phyloP scores from a whole-genome alignment of 1,139 yeast genomes.

The Meyerozyma carpophila region DNA sequence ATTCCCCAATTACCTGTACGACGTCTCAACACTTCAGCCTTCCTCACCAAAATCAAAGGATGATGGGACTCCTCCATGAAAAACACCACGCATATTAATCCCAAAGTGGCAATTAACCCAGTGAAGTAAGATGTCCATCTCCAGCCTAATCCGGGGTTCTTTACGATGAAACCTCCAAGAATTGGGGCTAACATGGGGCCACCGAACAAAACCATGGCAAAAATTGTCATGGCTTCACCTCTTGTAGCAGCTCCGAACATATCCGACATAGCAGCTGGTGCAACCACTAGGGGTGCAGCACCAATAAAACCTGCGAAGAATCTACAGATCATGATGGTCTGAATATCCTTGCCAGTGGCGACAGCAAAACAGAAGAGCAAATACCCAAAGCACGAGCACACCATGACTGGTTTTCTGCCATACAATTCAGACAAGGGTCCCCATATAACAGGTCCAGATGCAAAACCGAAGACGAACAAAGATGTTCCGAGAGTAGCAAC shows the following conservation, averaged over 20 bases:
- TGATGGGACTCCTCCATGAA: slow-evolving; percentile 46
- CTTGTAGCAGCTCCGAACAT: slow-evolving; percentile 55
- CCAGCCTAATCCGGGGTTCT: slow-evolving; percentile 39
- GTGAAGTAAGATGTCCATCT: slow-evolving; percentile 55
- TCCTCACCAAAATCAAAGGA: slow-evolving; percentile 47
- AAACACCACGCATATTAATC: slow-evolving; percentile 25
- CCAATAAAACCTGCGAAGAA: slow-evolving; percentile 75
- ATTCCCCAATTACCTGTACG: slow-evolving; percentile 69
- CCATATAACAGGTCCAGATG: slow-evolving; percentile 76
- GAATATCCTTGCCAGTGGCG: slow-evolving; percentile 69
- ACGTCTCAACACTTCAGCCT: slow-evolving; percentile 58
- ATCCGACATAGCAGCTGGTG: slow-evolving; percentile 81
- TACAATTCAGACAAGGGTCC: slow-evolving; percentile 76
- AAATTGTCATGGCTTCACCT: slow-evolving; percentile 66
- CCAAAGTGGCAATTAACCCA: slow-evolving; percentile 41
- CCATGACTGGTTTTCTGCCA: slow-evolving; percentile 60
- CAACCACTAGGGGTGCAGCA: slow-evolving; percentile 77
- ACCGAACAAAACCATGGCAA: slow-evolving; percentile 61
- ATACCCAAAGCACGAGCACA: slow-evolving; percentile 51
- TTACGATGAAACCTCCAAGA: slow-evolving; percentile 34
- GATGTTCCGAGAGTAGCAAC: slow-evolving; percentile 65
- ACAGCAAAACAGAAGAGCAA: slow-evolving; percentile 61
- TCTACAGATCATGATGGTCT: slow-evolving; percentile 66
- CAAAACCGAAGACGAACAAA: slow-evolving; percentile 74
- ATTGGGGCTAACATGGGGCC: slow-evolving; percentile 79